These are phyloP conservation scores for Stevia rebaudiana DNA, from an alignment of 140 eudicot genomes.

Conservation along the genomic window DNA sequence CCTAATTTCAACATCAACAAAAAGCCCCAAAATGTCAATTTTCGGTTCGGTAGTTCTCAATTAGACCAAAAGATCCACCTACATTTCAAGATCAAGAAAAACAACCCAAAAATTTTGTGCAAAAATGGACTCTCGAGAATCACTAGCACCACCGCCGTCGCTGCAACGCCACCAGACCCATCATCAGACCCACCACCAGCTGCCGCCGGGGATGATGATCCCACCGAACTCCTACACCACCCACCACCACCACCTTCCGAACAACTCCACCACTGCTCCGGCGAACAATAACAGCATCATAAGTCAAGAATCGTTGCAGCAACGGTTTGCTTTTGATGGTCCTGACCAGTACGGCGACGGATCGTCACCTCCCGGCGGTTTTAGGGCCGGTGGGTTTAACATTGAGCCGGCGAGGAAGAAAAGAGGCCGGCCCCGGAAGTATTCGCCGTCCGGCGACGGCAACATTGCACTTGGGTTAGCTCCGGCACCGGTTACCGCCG, in stretches of 20 bases:
- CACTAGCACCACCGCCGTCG: slow-evolving; percentile 31
- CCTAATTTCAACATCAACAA: slow-evolving; percentile 16
- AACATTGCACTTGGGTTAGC: slow-evolving; percentile 53
- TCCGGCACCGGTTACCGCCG: slow-evolving; percentile 35
- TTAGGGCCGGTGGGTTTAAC: slow-evolving; percentile 39
- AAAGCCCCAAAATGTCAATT: slow-evolving; percentile 8
- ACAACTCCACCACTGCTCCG: slow-evolving; percentile 12
- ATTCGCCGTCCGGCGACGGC: slow-evolving; percentile 60
- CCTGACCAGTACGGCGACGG: slow-evolving; percentile 34
- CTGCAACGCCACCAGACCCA: slow-evolving; percentile 29
- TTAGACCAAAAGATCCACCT: slow-evolving; percentile 22
- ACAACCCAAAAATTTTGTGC: background rate
- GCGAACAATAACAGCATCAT: slow-evolving; percentile 16
- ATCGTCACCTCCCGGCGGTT: slow-evolving; percentile 31
- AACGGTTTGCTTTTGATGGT: slow-evolving; percentile 36
- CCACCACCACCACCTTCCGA: slow-evolving; percentile 23
- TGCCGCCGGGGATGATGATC: slow-evolving; percentile 25
- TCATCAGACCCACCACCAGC: slow-evolving; percentile 29
- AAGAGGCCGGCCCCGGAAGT: slow-evolving; percentile 69
- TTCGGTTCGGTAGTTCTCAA: background rate
- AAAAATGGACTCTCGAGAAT: slow-evolving; percentile 44
- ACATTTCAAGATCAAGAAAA: slow-evolving; percentile 15
- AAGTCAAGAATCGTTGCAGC: slow-evolving; percentile 25
- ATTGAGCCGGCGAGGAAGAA: slow-evolving; percentile 56
- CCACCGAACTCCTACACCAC: slow-evolving; percentile 27